Percentiles rank a stretch among this genome's conserved stretches.
These are phyloP conservation scores for Aspergillus sclerotioniger DNA, from an alignment of 495 filamentous ascomycete genomes.

Conservation along the genomic window DNA sequence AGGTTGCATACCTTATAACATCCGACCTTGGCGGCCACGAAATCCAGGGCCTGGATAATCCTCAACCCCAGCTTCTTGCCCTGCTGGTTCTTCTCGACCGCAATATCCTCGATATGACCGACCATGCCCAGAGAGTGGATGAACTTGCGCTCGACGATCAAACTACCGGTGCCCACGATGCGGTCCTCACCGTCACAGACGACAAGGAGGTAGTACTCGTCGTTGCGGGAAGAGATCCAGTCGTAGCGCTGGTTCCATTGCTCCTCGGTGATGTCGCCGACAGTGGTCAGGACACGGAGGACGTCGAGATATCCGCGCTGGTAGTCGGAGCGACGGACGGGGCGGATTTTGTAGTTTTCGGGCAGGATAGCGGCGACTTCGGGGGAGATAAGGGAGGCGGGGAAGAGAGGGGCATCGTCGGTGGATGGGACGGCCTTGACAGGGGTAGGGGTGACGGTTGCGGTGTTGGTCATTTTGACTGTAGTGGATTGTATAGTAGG, in stretches of 20 bases:
- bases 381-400: constrained; percentile 72
- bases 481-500: constrained; percentile 18
- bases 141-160: constrained; percentile 72
- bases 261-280: constrained; percentile 79
- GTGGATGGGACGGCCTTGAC: constrained; percentile 23
- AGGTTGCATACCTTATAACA: constrained; percentile 79
- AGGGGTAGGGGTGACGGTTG: constrained; percentile 28
- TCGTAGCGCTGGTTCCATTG: constrained; percentile 77
- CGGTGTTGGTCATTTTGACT: constrained; percentile 18
- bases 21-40: constrained; percentile 76
- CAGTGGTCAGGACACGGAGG: constrained; percentile 84
- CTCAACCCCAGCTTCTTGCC: constrained; percentile 93
- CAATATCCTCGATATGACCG: constrained; percentile 99
- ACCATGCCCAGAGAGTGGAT: constrained; percentile 56
- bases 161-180: constrained; percentile 81
- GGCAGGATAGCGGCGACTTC: constrained; percentile 69
- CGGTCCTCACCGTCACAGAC: constrained; percentile 67
- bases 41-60: constrained; percentile 92
- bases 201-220: constrained; percentile 81
- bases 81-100: constrained; percentile 88
- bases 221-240: constrained; percentile 75
- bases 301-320: constrained; percentile 76
- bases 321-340: constrained; percentile 77
- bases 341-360: constrained; percentile 76
- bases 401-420: constrained; percentile 68